Evolutionary conservation across 1,284 basidiomycete genomes (phyloP).

Genomic region (Ceratobasidium sp.): DNA sequence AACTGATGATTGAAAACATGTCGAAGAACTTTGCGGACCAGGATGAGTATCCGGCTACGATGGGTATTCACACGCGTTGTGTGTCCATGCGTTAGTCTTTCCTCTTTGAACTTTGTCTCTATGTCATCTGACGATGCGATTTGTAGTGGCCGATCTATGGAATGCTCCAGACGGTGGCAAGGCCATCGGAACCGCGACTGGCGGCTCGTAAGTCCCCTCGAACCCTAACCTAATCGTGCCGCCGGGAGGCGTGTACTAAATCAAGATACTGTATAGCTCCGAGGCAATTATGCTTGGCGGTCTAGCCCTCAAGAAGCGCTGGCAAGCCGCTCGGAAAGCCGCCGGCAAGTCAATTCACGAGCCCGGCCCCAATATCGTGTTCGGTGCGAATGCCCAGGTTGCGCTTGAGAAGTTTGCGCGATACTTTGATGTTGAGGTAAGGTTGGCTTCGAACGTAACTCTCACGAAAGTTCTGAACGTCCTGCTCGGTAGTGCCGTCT

Average conservation of each 20-base stretch:
- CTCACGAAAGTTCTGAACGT: slow-evolving; percentile 16
- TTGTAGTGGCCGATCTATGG: slow-evolving; percentile 94
- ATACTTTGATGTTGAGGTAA: slow-evolving; percentile 87
- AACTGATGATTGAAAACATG: slow-evolving; percentile 86
- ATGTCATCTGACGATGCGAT: slow-evolving; percentile 59
- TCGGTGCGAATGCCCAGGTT: slow-evolving; percentile 88
- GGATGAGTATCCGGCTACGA: slow-evolving; percentile 90
- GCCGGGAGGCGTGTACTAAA: background rate
- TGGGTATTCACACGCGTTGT: slow-evolving; percentile 82
- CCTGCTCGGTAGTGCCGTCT: slow-evolving; percentile 67
- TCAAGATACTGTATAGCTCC: slow-evolving; percentile 53
- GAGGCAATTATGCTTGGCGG: slow-evolving; percentile 96
- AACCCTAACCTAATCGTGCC: slow-evolving; percentile 57
- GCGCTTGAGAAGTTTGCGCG: slow-evolving; percentile 92
- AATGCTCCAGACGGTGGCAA: slow-evolving; percentile 80
- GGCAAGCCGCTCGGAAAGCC: slow-evolving; percentile 91
- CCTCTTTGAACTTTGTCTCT: slow-evolving; percentile 22
- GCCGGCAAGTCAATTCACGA: slow-evolving; percentile 89
- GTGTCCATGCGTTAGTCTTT: slow-evolving; percentile 52
- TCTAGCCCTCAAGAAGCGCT: slow-evolving; percentile 93
- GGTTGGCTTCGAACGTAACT: slow-evolving; percentile 51
- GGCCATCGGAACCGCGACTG: slow-evolving; percentile 92
- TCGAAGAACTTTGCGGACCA: slow-evolving; percentile 92
- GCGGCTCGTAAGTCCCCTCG: slow-evolving; percentile 75
- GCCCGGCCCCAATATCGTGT: slow-evolving; percentile 80